Percentiles rank a stretch among this genome's conserved stretches.
Conservation (phyloP, 805 yeast species). For the Vanderwaltozyma tropicalis region DNA sequence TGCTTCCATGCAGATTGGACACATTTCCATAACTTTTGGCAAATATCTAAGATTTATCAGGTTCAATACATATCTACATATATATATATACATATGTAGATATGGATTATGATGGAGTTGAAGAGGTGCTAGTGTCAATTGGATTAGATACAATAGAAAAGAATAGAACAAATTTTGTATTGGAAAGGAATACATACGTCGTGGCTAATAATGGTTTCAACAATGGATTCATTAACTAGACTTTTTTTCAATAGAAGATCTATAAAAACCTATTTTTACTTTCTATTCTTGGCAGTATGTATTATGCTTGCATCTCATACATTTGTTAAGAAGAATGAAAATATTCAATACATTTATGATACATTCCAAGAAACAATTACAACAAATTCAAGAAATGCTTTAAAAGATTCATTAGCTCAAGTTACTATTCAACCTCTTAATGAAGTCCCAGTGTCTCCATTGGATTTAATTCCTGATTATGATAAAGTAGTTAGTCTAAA, state of each 20-base stretch:
- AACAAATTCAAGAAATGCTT: not conserved
- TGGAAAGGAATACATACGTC: too few relatives aligned
- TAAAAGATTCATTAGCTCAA: not conserved
- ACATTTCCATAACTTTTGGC: too few relatives aligned
- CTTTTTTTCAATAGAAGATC: not conserved
- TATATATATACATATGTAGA: too few relatives aligned
- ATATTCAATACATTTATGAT: not conserved
- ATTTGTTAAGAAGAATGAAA: not conserved
- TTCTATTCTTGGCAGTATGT: not conserved
- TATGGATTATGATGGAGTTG: too few relatives aligned
- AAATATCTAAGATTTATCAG: too few relatives aligned
- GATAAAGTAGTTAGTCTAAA: conserved; percentile 5
- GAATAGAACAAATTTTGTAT: too few relatives aligned
- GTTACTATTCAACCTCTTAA: conserved; percentile 1
- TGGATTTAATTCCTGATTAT: conserved; percentile 9
- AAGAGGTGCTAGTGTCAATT: too few relatives aligned
- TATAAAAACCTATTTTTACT: not conserved
- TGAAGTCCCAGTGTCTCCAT: conserved; percentile 9
- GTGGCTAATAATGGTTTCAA: not conserved
- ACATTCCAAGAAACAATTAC: not conserved
- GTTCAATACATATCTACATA: too few relatives aligned
- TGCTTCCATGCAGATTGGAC: too few relatives aligned
- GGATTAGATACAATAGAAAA: too few relatives aligned
- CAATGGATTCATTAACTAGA: not conserved
- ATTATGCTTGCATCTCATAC: not conserved